These are phyloP conservation scores for Aspergillus calidoustus DNA, from an alignment of 2,329 filamentous ascomycete species.

Conservation along the genomic window DNA sequence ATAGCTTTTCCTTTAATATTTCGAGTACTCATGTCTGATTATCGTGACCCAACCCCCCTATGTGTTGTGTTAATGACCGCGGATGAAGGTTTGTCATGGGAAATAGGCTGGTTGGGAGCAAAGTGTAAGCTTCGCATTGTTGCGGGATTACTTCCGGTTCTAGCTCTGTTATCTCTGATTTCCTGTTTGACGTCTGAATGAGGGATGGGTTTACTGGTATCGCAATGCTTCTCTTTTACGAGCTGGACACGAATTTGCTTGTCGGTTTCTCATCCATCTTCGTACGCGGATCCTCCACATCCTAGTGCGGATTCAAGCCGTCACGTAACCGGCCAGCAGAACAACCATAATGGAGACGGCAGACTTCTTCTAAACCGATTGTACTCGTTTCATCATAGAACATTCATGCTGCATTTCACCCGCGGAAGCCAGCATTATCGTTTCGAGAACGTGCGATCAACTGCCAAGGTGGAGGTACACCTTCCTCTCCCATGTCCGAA, in stretches of 20 bases:
- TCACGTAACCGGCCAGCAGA: not conserved
- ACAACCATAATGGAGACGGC: not conserved
- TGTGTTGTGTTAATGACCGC: not conserved
- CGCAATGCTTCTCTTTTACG: not conserved
- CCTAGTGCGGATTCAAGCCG: too few relatives aligned
- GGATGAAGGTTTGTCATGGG: not conserved
- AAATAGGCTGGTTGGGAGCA: not conserved
- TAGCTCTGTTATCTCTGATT: not conserved
- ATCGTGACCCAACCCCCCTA: not conserved
- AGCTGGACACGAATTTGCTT: not conserved
- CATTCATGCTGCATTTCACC: not conserved
- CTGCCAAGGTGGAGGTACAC: too few relatives aligned
- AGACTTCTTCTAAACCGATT: not conserved
- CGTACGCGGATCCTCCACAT: not conserved
- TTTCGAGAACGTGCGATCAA: not conserved
- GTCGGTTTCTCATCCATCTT: not conserved
- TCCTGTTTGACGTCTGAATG: not conserved
- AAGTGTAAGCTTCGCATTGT: not conserved
- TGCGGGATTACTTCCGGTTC: not conserved
- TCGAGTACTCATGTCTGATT: not conserved
- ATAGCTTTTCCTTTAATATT: slow-evolving; percentile 21
- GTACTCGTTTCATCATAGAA: not conserved
- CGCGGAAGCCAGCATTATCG: not conserved
- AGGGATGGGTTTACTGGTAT: slow-evolving; percentile 3
- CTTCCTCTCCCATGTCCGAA: not conserved